A percentile compares a stretch with the other conserved stretches of the same genome.
These are phyloP conservation scores for Acacia acuminata DNA, from an alignment of 306 rosid genomes.

Conservation along the genomic window DNA sequence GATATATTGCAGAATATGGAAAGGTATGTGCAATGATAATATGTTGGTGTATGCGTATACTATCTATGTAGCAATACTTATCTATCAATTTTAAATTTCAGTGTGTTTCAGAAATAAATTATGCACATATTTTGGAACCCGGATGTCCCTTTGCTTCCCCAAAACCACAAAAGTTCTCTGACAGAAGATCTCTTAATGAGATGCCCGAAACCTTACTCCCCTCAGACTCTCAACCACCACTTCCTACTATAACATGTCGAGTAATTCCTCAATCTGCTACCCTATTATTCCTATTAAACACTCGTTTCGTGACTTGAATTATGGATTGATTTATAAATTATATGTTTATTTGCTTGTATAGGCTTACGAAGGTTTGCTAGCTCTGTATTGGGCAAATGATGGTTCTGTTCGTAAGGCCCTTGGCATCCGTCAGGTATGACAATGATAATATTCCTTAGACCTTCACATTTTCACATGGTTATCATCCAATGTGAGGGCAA, in stretches of 20 bases:
- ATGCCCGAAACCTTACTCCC: neutral
- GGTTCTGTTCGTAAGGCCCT: conserved; percentile 43
- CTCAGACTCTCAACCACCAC: neutral
- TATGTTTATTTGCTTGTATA: neutral
- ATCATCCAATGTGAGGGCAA: neutral
- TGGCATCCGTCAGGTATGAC: conserved; percentile 37
- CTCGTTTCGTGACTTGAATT: neutral
- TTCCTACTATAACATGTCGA: neutral
- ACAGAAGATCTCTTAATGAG: conserved; percentile 1
- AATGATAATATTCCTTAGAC: neutral
- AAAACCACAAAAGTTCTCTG: neutral
- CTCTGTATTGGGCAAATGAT: conserved; percentile 48
- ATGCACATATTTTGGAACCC: neutral
- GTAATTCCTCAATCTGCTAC: neutral
- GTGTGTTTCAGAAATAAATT: neutral
- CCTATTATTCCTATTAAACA: neutral
- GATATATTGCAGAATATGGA: neutral
- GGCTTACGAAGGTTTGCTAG: conserved; percentile 16
- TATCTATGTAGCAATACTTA: neutral
- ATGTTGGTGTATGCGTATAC: neutral
- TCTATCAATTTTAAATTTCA: neutral
- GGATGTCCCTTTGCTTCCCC: neutral
- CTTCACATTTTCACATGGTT: neutral
- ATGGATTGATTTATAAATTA: neutral
- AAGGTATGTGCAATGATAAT: neutral